phyloP scores from a whole-genome alignment of 2,329 filamentous ascomycete species.

The Penicillium sp. region DNA sequence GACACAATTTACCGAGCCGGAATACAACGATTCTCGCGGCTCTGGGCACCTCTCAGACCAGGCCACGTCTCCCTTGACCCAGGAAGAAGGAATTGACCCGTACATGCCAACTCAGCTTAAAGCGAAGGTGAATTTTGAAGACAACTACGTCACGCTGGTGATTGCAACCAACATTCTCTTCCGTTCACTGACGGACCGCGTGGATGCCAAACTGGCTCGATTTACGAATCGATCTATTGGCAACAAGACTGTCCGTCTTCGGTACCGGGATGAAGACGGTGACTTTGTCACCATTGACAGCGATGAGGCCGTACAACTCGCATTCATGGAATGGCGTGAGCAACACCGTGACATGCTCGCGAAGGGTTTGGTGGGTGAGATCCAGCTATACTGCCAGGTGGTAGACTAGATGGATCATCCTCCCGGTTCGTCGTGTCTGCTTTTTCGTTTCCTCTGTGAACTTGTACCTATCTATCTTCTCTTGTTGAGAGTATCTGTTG shows the following conservation, averaged over 20 bases:
- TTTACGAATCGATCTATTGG: conserved; percentile 81
- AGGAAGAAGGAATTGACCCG: conserved; percentile 37
- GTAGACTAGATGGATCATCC: conserved; percentile 32
- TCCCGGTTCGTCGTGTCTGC: conserved; percentile 7
- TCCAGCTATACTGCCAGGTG: conserved; percentile 75
- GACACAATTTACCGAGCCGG: conserved; percentile 38
- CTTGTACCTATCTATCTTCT: neutral
- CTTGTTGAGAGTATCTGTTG: neutral
- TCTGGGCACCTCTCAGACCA: conserved; percentile 28
- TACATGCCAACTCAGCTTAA: conserved; percentile 72
- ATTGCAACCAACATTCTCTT: conserved; percentile 94
- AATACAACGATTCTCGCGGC: conserved; percentile 33
- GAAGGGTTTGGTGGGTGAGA: conserved; percentile 74
- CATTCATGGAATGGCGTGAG: conserved; percentile 91
- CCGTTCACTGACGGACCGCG: conserved; percentile 86
- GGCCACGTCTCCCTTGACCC: conserved; percentile 32
- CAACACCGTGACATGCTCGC: conserved; percentile 57
- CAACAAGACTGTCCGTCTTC: conserved; percentile 74
- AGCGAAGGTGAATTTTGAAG: conserved; percentile 89
- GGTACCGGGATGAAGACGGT: conserved; percentile 86
- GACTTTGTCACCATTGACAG: conserved; percentile 91
- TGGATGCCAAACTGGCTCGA: conserved; percentile 87
- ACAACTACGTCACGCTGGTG: conserved; percentile 90
- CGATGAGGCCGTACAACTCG: conserved; percentile 93
- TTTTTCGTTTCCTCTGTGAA: conserved; percentile 4